These are phyloP conservation scores for Sindora glabra DNA, from an alignment of 306 rosid species.

Conservation along the genomic window DNA sequence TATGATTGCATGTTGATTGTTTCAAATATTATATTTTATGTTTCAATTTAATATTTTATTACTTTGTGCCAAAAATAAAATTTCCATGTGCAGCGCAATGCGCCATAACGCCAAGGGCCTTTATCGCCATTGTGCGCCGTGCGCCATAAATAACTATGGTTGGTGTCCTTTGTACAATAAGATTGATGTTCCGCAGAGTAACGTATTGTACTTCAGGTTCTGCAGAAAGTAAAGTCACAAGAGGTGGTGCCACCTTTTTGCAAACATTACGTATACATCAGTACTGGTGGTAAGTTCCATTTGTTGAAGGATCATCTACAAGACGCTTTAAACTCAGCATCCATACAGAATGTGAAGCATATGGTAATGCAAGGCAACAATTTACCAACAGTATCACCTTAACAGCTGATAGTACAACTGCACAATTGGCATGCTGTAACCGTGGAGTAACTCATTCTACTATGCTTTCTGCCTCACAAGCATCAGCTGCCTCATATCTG, in stretches of 20 bases:
- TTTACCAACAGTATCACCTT: constrained; percentile 45
- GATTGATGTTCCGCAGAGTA: constrained; percentile 93
- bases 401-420: constrained; percentile 96
- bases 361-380: constrained; percentile 10
- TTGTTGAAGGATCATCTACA: constrained; percentile 99
- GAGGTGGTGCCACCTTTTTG: constrained; percentile 99
- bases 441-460: constrained; percentile 99
- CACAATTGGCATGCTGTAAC: constrained; percentile 96
- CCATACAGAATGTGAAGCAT: background rate
- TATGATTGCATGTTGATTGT: no score
- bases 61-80: no score
- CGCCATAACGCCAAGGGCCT: no score
- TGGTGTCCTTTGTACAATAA: constrained; percentile 96
- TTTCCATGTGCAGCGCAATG: no score
- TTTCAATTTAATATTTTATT: no score
- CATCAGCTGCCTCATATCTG: constrained; percentile 88
- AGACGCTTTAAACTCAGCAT: constrained; percentile 9
- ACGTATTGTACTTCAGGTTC: constrained; percentile 99
- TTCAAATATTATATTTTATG: no score
- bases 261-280: constrained; percentile 95
- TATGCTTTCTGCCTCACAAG: constrained; percentile 96
- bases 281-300: constrained; percentile 98
- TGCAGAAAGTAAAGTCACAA: constrained; percentile 92
- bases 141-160: no score
- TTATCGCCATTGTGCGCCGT: no score